Evolutionary conservation across 768 basidiomycete species (phyloP).

Genomic region (Trametes sanguinea): DNA sequence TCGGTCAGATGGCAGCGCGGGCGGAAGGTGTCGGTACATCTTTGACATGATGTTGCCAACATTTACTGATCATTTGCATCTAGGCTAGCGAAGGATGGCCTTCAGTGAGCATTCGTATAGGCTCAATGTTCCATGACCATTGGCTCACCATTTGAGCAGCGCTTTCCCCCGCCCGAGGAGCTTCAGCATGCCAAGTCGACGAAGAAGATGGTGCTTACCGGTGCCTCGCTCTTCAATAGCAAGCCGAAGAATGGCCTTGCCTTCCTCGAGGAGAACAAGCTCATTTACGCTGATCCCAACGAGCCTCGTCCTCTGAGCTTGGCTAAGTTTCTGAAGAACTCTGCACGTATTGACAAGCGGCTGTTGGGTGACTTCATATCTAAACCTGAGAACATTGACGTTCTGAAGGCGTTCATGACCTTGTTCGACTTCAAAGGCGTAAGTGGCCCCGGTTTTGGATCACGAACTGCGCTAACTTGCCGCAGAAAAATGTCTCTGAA

Average conservation of each 20-base stretch:
- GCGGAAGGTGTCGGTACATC: slow-evolving; percentile 46
- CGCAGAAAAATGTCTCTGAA: slow-evolving; percentile 90
- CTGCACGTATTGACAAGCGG: slow-evolving; percentile 87
- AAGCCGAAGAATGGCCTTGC: slow-evolving; percentile 91
- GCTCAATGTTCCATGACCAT: background rate
- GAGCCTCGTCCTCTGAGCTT: slow-evolving; percentile 66
- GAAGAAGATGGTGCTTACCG: slow-evolving; percentile 84
- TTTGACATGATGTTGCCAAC: background rate
- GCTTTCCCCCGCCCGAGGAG: slow-evolving; percentile 54
- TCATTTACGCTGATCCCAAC: slow-evolving; percentile 67
- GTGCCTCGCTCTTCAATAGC: slow-evolving; percentile 83
- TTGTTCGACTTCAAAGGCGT: slow-evolving; percentile 91
- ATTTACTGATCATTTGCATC: slow-evolving; percentile 1
- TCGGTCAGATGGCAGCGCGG: slow-evolving; percentile 84
- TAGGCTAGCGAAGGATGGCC: slow-evolving; percentile 59
- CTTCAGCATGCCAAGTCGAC: slow-evolving; percentile 73
- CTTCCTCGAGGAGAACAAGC: slow-evolving; percentile 90
- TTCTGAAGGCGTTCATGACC: slow-evolving; percentile 84
- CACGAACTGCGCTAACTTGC: background rate
- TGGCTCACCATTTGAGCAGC: slow-evolving; percentile 38
- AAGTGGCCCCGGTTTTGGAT: slow-evolving; percentile 31
- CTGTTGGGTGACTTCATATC: slow-evolving; percentile 92
- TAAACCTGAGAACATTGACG: slow-evolving; percentile 79
- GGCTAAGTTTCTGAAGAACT: slow-evolving; percentile 84
- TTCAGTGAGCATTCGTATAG: slow-evolving; percentile 43